These are phyloP conservation scores for Candida verbasci DNA, from an alignment of 805 yeast genomes.

Conservation along the genomic window DNA sequence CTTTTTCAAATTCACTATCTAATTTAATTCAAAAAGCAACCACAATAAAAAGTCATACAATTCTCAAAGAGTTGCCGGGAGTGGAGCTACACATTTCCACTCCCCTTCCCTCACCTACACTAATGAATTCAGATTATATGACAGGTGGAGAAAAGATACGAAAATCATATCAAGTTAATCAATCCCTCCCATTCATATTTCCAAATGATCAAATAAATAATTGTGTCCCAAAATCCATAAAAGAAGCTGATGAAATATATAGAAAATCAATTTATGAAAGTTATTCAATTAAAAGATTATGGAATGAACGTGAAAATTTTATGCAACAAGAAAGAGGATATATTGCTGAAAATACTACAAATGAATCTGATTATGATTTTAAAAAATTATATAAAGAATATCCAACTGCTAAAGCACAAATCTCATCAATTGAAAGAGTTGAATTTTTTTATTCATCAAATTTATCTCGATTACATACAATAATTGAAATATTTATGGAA, in stretches of 20 bases:
- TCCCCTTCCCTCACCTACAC: slow-evolving; percentile 81
- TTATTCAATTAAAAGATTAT: slow-evolving; percentile 64
- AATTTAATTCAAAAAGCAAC: slow-evolving; percentile 58
- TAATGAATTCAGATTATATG: slow-evolving; percentile 41
- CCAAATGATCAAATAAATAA: slow-evolving; percentile 38
- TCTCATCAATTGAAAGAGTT: slow-evolving; percentile 47
- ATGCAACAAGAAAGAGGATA: slow-evolving; percentile 69
- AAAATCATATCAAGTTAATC: slow-evolving; percentile 60
- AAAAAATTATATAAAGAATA: slow-evolving; percentile 18
- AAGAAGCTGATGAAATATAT: slow-evolving; percentile 73
- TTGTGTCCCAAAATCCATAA: slow-evolving; percentile 64
- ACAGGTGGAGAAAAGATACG: slow-evolving; percentile 46
- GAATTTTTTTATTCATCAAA: slow-evolving; percentile 55
- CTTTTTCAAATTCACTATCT: slow-evolving; percentile 49
- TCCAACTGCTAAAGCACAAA: slow-evolving; percentile 33
- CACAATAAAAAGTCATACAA: slow-evolving; percentile 42
- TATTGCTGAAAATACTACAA: slow-evolving; percentile 12
- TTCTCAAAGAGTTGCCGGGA: slow-evolving; percentile 44
- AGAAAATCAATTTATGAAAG: slow-evolving; percentile 59
- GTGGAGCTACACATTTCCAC: slow-evolving; percentile 73
- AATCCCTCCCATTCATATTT: slow-evolving; percentile 61
- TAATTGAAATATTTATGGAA: slow-evolving; percentile 61
- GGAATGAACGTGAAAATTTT: slow-evolving; percentile 66
- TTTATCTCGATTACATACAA: slow-evolving; percentile 55
- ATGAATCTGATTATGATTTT: slow-evolving; percentile 25